Evolutionary conservation across 257 asterid species (phyloP).

Genomic region (Plantago ovata): DNA sequence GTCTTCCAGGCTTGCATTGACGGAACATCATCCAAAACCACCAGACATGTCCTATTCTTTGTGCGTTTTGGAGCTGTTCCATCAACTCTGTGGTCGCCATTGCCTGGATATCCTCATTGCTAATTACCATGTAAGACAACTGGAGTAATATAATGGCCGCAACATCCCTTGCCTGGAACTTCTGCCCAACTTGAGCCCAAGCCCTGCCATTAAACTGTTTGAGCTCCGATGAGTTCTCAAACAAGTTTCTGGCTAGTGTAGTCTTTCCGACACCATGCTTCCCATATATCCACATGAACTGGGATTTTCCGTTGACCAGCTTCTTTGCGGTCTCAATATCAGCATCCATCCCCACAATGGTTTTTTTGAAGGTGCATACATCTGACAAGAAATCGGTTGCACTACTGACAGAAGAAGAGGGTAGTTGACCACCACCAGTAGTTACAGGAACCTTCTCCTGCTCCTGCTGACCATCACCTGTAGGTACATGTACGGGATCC

Average conservation of each 20-base stretch:
- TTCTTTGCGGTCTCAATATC: too few species aligned
- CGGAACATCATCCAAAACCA: slow-evolving; percentile 22
- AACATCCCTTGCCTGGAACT: slow-evolving; percentile 2
- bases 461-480: too few species aligned
- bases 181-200: slow-evolving; percentile 1
- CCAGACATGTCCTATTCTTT: slow-evolving; percentile 10
- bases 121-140: not conserved
- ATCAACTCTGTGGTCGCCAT: slow-evolving; percentile 8
- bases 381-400: too few species aligned
- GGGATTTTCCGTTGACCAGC: too few species aligned
- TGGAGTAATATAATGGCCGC: not conserved
- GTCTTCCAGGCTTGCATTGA: slow-evolving; percentile 4
- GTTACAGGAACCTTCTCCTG: too few species aligned
- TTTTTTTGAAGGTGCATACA: too few species aligned
- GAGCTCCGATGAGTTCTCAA: not conserved
- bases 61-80: not conserved
- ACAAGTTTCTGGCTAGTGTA: not conserved
- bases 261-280: not conserved
- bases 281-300: too few species aligned
- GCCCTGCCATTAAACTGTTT: not conserved
- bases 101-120: not conserved
- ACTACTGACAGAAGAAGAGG: too few species aligned
- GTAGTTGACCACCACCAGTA: too few species aligned
- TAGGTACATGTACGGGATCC: too few species aligned
- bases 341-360: too few species aligned